Conservation (phyloP, 176 grass and related monocot species). For the Triticum timopheevii region DNA sequence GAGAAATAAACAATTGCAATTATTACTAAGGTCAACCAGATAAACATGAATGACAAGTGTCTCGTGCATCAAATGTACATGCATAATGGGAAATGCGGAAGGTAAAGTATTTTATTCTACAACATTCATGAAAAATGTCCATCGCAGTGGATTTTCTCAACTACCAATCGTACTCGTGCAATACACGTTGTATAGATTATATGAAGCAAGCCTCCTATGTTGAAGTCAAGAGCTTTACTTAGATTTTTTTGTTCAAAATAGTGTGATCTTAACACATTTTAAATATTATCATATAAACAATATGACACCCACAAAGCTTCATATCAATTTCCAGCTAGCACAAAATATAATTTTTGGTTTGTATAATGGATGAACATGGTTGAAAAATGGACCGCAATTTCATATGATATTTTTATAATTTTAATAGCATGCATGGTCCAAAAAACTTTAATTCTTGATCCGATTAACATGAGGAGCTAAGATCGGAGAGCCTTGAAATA, state of each 20-base stretch:
- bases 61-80: not conserved
- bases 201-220: too few relatives aligned
- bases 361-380: not conserved
- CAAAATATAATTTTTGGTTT: not conserved
- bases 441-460: not conserved
- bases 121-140: too few relatives aligned
- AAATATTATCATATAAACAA: not conserved
- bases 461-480: not conserved
- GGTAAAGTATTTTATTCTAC: too few relatives aligned
- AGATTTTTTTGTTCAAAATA: too few relatives aligned
- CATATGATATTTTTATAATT: not conserved
- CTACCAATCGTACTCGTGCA: not conserved
- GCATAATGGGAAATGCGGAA: too few relatives aligned
- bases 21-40: not conserved
- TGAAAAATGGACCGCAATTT: not conserved
- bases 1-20: too few relatives aligned
- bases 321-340: not conserved
- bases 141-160: too few relatives aligned
- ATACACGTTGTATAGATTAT: not conserved
- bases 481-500: not conserved
- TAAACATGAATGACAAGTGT: not conserved
- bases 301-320: not conserved
- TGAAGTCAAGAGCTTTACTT: too few relatives aligned
- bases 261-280: too few relatives aligned
- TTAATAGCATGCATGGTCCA: not conserved